Percentiles rank a stretch among this genome's conserved stretches.
phyloP scores from a whole-genome alignment of 345 rosid species.

The Aquilaria yunnanensis region DNA sequence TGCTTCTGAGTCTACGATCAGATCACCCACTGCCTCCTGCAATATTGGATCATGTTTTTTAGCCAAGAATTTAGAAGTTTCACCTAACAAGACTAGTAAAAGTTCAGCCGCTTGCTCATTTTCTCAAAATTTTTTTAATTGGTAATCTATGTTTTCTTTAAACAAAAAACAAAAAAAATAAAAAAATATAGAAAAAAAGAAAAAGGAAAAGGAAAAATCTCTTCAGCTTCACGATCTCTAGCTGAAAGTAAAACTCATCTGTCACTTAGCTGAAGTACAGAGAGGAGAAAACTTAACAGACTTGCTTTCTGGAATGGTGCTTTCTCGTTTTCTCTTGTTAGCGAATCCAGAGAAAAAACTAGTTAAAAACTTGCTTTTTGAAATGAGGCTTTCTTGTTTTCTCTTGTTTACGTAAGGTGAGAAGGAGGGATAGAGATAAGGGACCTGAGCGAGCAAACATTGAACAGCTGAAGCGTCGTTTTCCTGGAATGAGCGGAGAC shows the following conservation, averaged over 20 bases:
- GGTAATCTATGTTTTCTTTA: too few species aligned
- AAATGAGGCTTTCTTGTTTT: neutral
- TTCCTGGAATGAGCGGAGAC: slow-evolving; percentile 26
- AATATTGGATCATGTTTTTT: neutral
- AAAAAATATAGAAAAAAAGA: neutral
- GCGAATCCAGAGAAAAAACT: too few species aligned
- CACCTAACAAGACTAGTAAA: too few species aligned
- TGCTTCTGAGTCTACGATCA: slow-evolving; percentile 9
- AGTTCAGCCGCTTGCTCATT: too few species aligned
- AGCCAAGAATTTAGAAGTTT: too few species aligned
- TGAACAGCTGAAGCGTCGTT: slow-evolving; percentile 14
- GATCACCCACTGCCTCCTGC: slow-evolving; percentile 25
- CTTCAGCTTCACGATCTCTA: neutral
- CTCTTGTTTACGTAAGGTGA: neutral
- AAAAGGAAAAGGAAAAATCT: neutral
- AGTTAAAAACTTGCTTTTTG: too few species aligned
- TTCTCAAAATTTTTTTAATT: too few species aligned
- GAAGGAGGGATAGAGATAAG: neutral
- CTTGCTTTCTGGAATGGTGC: too few species aligned
- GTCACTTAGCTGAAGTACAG: too few species aligned
- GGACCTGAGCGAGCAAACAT: slow-evolving; percentile 31
- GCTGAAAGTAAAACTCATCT: too few species aligned
- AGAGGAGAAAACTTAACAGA: too few species aligned
- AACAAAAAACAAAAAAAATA: neutral
- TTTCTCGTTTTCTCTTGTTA: too few species aligned